Base-by-base conservation (phyloP, 495 filamentous ascomycete species). In the Penicillium flavigenum region DNA sequence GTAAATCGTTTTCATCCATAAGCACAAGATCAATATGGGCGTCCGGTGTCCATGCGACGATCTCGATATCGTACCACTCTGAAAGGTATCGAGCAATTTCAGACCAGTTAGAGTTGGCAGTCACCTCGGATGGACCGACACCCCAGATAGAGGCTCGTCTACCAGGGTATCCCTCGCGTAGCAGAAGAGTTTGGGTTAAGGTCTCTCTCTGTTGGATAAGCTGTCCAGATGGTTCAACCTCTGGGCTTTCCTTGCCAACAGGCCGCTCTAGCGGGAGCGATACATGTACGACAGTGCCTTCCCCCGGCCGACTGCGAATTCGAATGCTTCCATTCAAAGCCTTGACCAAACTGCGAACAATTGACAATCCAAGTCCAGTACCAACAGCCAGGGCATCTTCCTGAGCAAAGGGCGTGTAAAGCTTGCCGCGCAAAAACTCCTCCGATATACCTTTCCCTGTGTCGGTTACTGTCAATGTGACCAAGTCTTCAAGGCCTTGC, bases 351-450 rank as follows among this genome's bases (percentile, higher is more conserved):
- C 77, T 81, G n/a, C 75, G 76, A 14, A 83, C 80, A 46, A 84
- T 83, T 9, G 77, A 80, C 19, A 83, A 56, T 2, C 79, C 79
- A 14, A 81, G 62, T 0, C 82, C 82, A 1, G 81, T 83, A 0
- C 82, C 82, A 14, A 79, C 81, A 0, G 77, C 79, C 16, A 85
- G 68, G 1, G 78, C 72, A 59, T 92, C 83, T 63, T 93, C 89
- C 56, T 93, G 89, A 0, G 86, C 81, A 61, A 92, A 93, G 1
- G 89, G 87, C 5, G 83, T 87, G 63, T 86, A 92, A 1, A 91
- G 64, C 22, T 82, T 78, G 22, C 83, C 82, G n/a, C 84, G 83
- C 41, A 91, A 66, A 63, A 86, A 92, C 46, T 89, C 87, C 38
- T 85, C 78, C 1, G 80, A 84, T 46, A 93, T 91, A n/a, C 89